A percentile compares a stretch with the other conserved stretches of the same genome.
Conservation (phyloP, 495 filamentous ascomycete species). For the Polyplosphaeria fusca region DNA sequence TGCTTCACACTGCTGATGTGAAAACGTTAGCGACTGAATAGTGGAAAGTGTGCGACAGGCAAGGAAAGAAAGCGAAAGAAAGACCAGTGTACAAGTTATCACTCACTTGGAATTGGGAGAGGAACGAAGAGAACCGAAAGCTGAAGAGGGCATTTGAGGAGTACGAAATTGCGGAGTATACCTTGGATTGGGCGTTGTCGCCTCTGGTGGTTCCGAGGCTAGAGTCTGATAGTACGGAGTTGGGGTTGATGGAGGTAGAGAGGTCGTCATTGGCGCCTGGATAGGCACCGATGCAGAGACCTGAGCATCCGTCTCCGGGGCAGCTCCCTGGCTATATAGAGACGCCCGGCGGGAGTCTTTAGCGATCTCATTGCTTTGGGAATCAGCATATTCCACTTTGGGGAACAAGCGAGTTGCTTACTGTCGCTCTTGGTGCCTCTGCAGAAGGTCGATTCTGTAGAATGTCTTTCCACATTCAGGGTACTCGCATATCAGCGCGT, state of each 20-base stretch:
- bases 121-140: slow-evolving; percentile 27
- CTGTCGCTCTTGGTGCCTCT: slow-evolving; percentile 80
- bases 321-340: slow-evolving; percentile 10
- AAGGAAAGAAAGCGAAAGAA: slow-evolving; percentile 12
- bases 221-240: slow-evolving; percentile 4
- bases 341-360: slow-evolving; percentile 24
- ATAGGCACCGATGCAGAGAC: slow-evolving; percentile 17
- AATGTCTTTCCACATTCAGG: slow-evolving; percentile 63
- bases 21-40: not conserved
- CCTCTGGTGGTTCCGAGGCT: slow-evolving; percentile 19
- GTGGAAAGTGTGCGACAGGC: slow-evolving; percentile 24
- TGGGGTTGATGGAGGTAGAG: not conserved
- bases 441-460: slow-evolving; percentile 69
- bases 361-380: slow-evolving; percentile 25
- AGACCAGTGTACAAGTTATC: slow-evolving; percentile 22
- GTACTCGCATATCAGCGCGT: slow-evolving; percentile 64
- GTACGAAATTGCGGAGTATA: slow-evolving; percentile 36
- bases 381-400: slow-evolving; percentile 15
- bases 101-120: slow-evolving; percentile 33
- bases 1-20: slow-evolving; percentile 15
- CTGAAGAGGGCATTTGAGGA: slow-evolving; percentile 32
- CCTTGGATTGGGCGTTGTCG: slow-evolving; percentile 31
- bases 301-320: slow-evolving; percentile 9
- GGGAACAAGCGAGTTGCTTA: slow-evolving; percentile 38
- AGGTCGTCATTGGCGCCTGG: slow-evolving; percentile 2